A percentile compares a stretch with the other conserved stretches of the same genome.
Evolutionary conservation across 768 basidiomycete species (phyloP).

Genomic region (Phlebiopsis flavidoalba): DNA sequence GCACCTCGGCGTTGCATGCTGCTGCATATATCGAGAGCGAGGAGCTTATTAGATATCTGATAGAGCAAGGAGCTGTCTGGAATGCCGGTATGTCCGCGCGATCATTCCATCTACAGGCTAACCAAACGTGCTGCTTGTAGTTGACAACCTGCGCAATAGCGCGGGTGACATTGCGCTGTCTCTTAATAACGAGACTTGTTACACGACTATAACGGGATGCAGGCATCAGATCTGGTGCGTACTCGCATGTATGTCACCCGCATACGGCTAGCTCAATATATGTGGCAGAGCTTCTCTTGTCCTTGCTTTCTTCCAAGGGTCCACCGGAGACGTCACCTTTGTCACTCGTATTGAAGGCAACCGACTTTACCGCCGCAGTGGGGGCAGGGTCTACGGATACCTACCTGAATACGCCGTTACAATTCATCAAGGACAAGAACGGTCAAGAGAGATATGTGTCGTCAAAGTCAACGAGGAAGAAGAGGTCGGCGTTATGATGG

Average conservation of each 20-base stretch:
- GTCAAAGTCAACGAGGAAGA: slow-evolving; percentile 51
- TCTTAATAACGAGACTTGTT: slow-evolving; percentile 70
- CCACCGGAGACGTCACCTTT: slow-evolving; percentile 21
- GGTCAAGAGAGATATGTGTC: slow-evolving; percentile 84
- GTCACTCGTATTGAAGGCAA: slow-evolving; percentile 39
- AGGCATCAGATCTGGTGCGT: slow-evolving; percentile 82
- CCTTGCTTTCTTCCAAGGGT: slow-evolving; percentile 47
- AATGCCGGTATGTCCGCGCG: slow-evolving; percentile 59
- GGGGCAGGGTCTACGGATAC: slow-evolving; percentile 56
- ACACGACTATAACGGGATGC: slow-evolving; percentile 83
- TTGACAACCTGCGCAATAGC: slow-evolving; percentile 74
- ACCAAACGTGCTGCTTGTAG: slow-evolving; percentile 29
- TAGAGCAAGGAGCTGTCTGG: slow-evolving; percentile 88
- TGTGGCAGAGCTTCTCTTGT: slow-evolving; percentile 64
- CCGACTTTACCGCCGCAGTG: slow-evolving; percentile 52
- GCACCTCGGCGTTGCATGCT: slow-evolving; percentile 82
- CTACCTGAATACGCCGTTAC: slow-evolving; percentile 68
- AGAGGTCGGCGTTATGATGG: slow-evolving; percentile 99
- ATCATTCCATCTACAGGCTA: not conserved
- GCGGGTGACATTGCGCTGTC: slow-evolving; percentile 90
- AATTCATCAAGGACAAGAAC: slow-evolving; percentile 60
- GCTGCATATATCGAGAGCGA: slow-evolving; percentile 71
- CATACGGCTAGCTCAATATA: not conserved
- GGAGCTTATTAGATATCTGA: slow-evolving; percentile 57
- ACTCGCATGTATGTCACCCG: slow-evolving; percentile 13